Percentiles rank a stretch among this genome's conserved stretches.
Conservation (phyloP, 164 flowering plant species). For the Sedum album region DNA sequence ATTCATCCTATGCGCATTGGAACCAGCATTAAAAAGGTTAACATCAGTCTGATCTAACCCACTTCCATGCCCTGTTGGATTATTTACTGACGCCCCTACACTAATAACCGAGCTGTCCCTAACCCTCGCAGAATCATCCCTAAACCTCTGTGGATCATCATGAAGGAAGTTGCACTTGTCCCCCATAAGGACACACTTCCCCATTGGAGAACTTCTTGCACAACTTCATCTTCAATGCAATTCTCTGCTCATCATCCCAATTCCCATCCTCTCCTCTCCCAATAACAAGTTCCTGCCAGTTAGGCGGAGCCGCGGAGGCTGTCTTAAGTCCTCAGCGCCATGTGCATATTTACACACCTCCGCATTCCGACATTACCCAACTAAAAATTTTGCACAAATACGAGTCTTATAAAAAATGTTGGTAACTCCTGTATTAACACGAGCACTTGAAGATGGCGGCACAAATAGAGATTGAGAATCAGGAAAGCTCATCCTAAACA, state of each 20-base stretch:
- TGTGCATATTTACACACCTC: constrained; percentile 77
- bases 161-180: constrained; percentile 77
- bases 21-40: constrained; percentile 13
- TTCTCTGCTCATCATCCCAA: constrained; percentile 62
- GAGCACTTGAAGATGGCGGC: constrained; percentile 22
- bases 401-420: constrained; percentile 75
- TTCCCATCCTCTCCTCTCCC: constrained; percentile 44
- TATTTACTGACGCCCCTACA: constrained; percentile 34
- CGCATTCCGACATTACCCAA: constrained; percentile 56
- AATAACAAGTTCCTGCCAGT: constrained; percentile 71
- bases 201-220: constrained; percentile 81
- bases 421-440: constrained; percentile 32
- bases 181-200: constrained; percentile 82
- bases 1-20: constrained; percentile 23
- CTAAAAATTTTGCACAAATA: constrained; percentile 48
- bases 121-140: constrained; percentile 31
- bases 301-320: constrained; percentile 75
- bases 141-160: constrained; percentile 46
- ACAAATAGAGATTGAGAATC: too few relatives aligned
- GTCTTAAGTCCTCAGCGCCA: constrained; percentile 63
- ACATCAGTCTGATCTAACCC: constrained; percentile 26
- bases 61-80: constrained; percentile 16
- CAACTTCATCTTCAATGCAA: constrained; percentile 54
- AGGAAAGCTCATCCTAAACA: too few relatives aligned
- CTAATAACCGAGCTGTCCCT: constrained; percentile 64